Evolutionary conservation across 306 rosid species (phyloP).

Genomic region (Cicer yamashitae): DNA sequence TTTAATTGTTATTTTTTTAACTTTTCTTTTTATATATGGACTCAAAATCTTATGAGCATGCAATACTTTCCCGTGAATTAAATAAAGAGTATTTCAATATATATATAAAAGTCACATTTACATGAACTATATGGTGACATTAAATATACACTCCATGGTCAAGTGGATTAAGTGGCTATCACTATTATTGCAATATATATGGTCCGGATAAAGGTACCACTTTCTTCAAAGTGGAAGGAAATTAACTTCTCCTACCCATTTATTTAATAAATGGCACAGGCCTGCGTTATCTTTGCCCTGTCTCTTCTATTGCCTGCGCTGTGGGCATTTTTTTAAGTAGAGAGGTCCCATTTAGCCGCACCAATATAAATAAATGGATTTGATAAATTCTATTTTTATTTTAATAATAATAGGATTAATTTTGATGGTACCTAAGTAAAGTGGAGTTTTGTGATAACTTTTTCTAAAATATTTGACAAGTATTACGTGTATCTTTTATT

Average conservation of each 20-base stretch:
- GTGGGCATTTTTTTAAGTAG: neutral
- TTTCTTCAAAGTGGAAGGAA: constrained; percentile 35
- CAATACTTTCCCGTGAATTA: too few relatives aligned
- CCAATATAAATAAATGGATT: neutral
- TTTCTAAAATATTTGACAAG: too few relatives aligned
- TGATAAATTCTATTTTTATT: neutral
- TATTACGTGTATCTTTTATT: too few relatives aligned
- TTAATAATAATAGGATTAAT: neutral
- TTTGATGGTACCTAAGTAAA: neutral
- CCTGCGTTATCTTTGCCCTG: neutral
- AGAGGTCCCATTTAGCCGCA: constrained; percentile 30
- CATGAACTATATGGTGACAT: too few relatives aligned
- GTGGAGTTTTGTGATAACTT: too few relatives aligned
- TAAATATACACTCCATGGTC: neutral
- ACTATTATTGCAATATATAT: neutral
- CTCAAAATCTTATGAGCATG: too few relatives aligned
- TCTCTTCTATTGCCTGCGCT: constrained; percentile 14
- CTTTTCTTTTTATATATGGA: too few relatives aligned
- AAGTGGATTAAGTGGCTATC: constrained; percentile 7
- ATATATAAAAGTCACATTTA: too few relatives aligned
- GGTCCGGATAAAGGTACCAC: constrained; percentile 21
- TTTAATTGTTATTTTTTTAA: too few relatives aligned
- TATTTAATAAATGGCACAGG: constrained; percentile 20
- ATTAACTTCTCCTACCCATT: neutral
- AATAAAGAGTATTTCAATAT: too few relatives aligned